phyloP scores from a whole-genome alignment of 1,284 basidiomycete species.

The Ustilago tritici region DNA sequence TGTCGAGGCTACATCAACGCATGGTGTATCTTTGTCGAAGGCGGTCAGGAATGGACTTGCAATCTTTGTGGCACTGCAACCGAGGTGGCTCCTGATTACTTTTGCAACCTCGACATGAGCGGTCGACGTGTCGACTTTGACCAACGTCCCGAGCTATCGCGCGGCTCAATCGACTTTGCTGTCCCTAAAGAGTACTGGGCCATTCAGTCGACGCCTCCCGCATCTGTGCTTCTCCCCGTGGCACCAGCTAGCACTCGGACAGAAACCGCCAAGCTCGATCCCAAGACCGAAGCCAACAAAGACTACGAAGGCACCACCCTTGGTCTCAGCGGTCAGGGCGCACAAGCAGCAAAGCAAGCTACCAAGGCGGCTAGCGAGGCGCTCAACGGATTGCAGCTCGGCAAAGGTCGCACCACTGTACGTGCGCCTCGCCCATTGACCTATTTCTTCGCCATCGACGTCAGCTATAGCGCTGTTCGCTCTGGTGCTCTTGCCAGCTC shows the following conservation, averaged over 20 bases:
- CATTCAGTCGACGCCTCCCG: slow-evolving; percentile 72
- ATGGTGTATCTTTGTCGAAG: slow-evolving; percentile 88
- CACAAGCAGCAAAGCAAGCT: slow-evolving; percentile 63
- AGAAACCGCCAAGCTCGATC: slow-evolving; percentile 58
- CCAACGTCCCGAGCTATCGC: slow-evolving; percentile 85
- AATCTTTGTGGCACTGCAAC: slow-evolving; percentile 89
- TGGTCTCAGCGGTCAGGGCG: slow-evolving; percentile 58
- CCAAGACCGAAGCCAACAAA: slow-evolving; percentile 45
- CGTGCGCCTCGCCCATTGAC: slow-evolving; percentile 74
- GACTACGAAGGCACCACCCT: slow-evolving; percentile 63
- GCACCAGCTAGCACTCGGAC: slow-evolving; percentile 58
- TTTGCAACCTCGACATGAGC: slow-evolving; percentile 84
- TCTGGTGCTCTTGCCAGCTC: slow-evolving; percentile 81
- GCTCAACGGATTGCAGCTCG: slow-evolving; percentile 56
- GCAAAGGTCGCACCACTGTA: slow-evolving; percentile 65
- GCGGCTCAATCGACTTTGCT: slow-evolving; percentile 91
- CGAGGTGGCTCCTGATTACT: slow-evolving; percentile 79
- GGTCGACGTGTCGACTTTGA: slow-evolving; percentile 85
- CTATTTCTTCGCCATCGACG: slow-evolving; percentile 90
- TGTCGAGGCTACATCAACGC: slow-evolving; percentile 95
- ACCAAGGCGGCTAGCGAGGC: slow-evolving; percentile 66
- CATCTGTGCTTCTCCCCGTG: slow-evolving; percentile 56
- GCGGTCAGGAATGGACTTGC: slow-evolving; percentile 89
- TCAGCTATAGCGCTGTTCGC: slow-evolving; percentile 79
- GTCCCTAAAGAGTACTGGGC: slow-evolving; percentile 90